Conservation (phyloP, 2,329 filamentous ascomycete species). For the Verticillium albo-atrum region DNA sequence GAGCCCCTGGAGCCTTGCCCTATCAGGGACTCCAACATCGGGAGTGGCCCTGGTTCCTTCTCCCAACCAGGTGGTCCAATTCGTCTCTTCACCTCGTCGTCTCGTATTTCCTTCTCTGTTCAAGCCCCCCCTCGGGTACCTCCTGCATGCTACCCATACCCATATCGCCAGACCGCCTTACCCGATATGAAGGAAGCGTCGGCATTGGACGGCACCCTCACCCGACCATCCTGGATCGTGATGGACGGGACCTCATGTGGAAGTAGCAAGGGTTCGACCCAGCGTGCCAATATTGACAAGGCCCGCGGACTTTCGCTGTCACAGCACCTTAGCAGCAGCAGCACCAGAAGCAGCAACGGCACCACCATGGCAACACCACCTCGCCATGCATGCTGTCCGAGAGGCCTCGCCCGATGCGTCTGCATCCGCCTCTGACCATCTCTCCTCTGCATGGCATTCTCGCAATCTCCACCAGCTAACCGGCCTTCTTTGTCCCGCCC, state of each 20-base stretch:
- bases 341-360: background rate
- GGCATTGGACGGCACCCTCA: background rate
- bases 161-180: background rate
- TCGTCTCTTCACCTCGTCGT: background rate
- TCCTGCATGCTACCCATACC: background rate
- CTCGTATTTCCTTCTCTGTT: background rate
- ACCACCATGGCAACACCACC: background rate
- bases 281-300: background rate
- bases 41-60: background rate
- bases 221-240: background rate
- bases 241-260: background rate
- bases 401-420: background rate
- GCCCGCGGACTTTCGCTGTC: background rate
- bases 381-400: background rate
- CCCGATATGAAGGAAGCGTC: background rate
- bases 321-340: background rate
- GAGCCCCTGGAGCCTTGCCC: background rate
- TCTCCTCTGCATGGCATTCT: background rate
- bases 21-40: background rate
- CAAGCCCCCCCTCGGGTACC: background rate
- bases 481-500: background rate
- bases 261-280: background rate
- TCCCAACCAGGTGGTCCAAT: background rate
- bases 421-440: background rate
- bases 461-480: background rate